Percentiles rank a stretch among this genome's conserved stretches.
These are phyloP conservation scores for Pneumocystis jirovecii DNA, from an alignment of 1,139 yeast species.

Conservation along the genomic window DNA sequence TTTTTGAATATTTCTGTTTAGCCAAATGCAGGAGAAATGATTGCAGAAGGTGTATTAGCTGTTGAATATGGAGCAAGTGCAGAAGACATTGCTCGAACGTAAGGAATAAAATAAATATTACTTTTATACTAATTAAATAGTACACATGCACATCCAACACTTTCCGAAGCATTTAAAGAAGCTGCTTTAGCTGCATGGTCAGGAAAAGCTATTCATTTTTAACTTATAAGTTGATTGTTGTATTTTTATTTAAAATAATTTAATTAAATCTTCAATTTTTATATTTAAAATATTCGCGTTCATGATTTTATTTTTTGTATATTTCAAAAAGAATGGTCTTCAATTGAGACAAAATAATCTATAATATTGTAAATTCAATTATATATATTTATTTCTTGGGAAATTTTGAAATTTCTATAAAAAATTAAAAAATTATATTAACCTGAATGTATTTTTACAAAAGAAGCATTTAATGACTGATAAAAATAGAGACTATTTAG, in stretches of 20 bases:
- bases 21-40: slow-evolving; percentile 98
- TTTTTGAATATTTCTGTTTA: background rate
- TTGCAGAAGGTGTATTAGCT: slow-evolving; percentile 96
- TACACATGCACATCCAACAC: slow-evolving; percentile 90
- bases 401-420: background rate
- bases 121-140: background rate
- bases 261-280: no score
- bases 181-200: slow-evolving; percentile 39
- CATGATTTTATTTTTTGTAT: background rate
- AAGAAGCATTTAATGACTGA: background rate
- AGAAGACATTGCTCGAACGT: slow-evolving; percentile 92
- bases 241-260: background rate
- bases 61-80: slow-evolving; percentile 97
- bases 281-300: background rate
- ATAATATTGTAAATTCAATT: background rate
- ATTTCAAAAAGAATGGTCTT: background rate
- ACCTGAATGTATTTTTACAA: background rate
- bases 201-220: background rate
- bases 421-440: background rate
- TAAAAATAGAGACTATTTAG: background rate
- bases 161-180: slow-evolving; percentile 96
- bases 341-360: background rate
- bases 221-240: background rate
- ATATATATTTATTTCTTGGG: background rate
- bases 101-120: slow-evolving; percentile 21